Base-by-base conservation (phyloP, 805 yeast genomes). In the Lachancea kluyveri region DNA sequence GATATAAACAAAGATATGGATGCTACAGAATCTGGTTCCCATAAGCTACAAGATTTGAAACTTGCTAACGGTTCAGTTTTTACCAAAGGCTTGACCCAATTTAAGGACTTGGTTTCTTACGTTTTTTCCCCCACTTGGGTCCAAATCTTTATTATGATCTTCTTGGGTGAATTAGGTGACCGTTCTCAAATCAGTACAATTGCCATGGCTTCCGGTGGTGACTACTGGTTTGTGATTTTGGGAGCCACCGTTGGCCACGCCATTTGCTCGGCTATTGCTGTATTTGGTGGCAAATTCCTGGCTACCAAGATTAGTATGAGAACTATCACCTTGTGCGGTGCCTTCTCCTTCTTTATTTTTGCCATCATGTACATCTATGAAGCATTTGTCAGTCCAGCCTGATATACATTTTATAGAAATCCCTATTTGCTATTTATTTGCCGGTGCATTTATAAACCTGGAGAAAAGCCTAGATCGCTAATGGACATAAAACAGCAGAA, bases 81-180 rank as follows among this genome's bases (percentile, higher is more conserved):
- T 6, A 49, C 51, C 18, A 29, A 25, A 2, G 30, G 35, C 24
- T 10, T 41, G 13, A 26, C 28, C n/a, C 74, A 76, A 24, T 25
- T 79, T 11, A 57, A 64, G 24, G 69, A 77, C 44, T 65, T 82
- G 30, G 74, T 79, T 3, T 59, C 76, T 3, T 72, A 76, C 35
- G 60, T 86, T 4, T 64, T 90, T 35, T 81, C 95, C 3, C 97
- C 98, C 3, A 63, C 78, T 7, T 92, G 95, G 88, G 79, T 87
- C 43, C 96, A 90, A 65, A 90, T 90, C 4, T 92, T 92, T 53
- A 76, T 77, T 33, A 90, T 92, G 97, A 85, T 95, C 4, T 92
- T 92, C 57, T 64, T 92, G 30, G 98, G 96, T 39, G 99, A 92
- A 64, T 87, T 97, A 94, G 99, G 99, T 31, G 99, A 92, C 60